Conservation (phyloP, 2,329 filamentous ascomycete species). For the Arachnopeziza araneosa region DNA sequence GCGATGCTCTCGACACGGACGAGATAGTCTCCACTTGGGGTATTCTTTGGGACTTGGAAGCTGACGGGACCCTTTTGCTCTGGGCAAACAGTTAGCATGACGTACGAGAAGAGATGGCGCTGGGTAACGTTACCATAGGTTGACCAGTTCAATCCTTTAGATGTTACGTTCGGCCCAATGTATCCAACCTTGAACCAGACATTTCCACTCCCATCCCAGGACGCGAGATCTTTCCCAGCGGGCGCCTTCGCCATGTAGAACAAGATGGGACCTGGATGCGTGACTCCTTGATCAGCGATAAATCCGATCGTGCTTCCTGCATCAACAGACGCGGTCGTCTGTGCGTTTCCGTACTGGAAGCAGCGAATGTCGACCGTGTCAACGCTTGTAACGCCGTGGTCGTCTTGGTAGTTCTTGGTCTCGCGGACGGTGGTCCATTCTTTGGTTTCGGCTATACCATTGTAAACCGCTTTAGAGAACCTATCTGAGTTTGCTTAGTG, state of each 20-base stretch:
- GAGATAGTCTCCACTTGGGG: slow-evolving; percentile 32
- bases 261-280: slow-evolving; percentile 4
- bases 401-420: slow-evolving; percentile 8
- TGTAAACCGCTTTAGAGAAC: background rate
- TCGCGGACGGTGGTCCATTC: slow-evolving; percentile 5
- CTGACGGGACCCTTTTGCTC: background rate
- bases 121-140: background rate
- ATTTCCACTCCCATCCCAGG: slow-evolving; percentile 12
- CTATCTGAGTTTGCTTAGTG: background rate
- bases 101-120: background rate
- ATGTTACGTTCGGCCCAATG: slow-evolving; percentile 23
- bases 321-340: background rate
- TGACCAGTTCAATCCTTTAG: background rate
- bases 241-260: slow-evolving; percentile 14
- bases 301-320: slow-evolving; percentile 5
- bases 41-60: slow-evolving; percentile 1
- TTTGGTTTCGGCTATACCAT: slow-evolving; percentile 1
- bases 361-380: slow-evolving; percentile 5
- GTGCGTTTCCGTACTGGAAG: slow-evolving; percentile 1
- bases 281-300: slow-evolving; percentile 3
- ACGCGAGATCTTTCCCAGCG: slow-evolving; percentile 6
- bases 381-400: slow-evolving; percentile 5
- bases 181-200: slow-evolving; percentile 31
- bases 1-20: slow-evolving; percentile 32
- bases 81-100: background rate